These are phyloP conservation scores for Lichtheimia corymbifera DNA, from an alignment of 371 early-diverging fungal genomes.

Conservation along the genomic window DNA sequence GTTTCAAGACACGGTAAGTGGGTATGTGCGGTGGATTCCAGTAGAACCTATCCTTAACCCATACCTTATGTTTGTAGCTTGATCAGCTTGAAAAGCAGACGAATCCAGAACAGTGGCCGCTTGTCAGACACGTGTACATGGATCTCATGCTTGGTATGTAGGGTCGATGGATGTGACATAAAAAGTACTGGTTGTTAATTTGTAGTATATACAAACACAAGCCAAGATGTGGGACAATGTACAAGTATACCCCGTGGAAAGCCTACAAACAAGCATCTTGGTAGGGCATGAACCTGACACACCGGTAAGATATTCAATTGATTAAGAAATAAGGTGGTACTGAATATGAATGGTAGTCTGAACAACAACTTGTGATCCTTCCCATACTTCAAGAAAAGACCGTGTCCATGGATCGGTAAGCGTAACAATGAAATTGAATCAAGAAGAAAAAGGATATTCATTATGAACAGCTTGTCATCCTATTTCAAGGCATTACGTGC, in stretches of 20 bases:
- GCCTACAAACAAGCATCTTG: neutral
- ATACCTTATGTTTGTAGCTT: conserved; percentile 6
- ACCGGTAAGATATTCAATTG: conserved; percentile 3
- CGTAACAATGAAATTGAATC: too few species aligned
- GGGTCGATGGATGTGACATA: neutral
- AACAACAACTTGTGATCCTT: conserved; percentile 11
- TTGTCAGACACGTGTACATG: conserved; percentile 14
- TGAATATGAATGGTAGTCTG: neutral
- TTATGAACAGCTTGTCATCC: neutral
- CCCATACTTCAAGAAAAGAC: conserved; percentile 10
- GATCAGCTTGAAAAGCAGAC: conserved; percentile 7
- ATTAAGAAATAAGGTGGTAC: neutral
- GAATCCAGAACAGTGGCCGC: conserved; percentile 10
- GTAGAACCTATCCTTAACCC: too few species aligned
- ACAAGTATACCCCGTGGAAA: neutral
- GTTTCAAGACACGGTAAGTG: conserved; percentile 1
- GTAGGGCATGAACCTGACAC: conserved; percentile 8
- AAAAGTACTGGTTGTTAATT: neutral
- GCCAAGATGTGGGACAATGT: conserved; percentile 16
- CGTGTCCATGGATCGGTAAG: conserved; percentile 11
- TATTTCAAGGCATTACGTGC: neutral
- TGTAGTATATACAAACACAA: neutral
- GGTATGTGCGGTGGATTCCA: neutral
- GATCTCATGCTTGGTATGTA: conserved; percentile 12
- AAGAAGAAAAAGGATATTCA: too few species aligned